Base-by-base conservation (phyloP, 352 stramenopile species). In the Pythium brassicae region DNA sequence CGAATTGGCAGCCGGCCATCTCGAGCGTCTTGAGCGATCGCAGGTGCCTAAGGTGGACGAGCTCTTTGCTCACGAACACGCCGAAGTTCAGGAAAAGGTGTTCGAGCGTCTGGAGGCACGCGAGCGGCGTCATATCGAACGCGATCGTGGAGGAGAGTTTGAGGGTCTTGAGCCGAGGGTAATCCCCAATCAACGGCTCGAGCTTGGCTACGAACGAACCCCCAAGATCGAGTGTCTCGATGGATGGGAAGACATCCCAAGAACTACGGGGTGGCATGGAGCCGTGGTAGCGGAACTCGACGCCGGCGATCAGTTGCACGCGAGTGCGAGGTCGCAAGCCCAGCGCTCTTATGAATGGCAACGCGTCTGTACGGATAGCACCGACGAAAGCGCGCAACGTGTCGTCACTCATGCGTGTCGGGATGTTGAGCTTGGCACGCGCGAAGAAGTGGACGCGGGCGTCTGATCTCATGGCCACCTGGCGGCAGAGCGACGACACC, bases 281-380 rank as follows among this genome's bases (percentile, higher is more conserved):
- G 20, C 42, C 26, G 42, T 15, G 11, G 20, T 4, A 47, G 32
- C 32, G 32, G 32, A 37, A 37, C 32, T 37, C 32, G 32, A 37
- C 32, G 14, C 6, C 32, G 5, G 2, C 14, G 32, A 37, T 37
- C 2, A 7, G 32, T 8, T 37, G 8, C 8, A 37, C 32, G 32
- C 32, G 32, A 37, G 32, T 37, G 14, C 14, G 32, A 14, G 32
- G 14, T 37, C 32, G 34, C 34, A 47, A 17, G 5, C 50, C 5
- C 35, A 55, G 22, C 9, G 8, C 29, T 26, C 19, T 47, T 22
- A 55, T 39, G 50, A 47, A 35, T 23, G 50, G 50, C 10, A 55
- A 2, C 23, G 34, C n/a, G 22, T 55, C 19, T 1, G 50, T 22
- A 4, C 15, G 35, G 22, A 55, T 47, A 14, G 32, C 34, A 9